Evolutionary conservation across 306 rosid genomes (phyloP), one percentile per base, ranked within the genome.

Genomic region (Medicago ruthenica): DNA sequence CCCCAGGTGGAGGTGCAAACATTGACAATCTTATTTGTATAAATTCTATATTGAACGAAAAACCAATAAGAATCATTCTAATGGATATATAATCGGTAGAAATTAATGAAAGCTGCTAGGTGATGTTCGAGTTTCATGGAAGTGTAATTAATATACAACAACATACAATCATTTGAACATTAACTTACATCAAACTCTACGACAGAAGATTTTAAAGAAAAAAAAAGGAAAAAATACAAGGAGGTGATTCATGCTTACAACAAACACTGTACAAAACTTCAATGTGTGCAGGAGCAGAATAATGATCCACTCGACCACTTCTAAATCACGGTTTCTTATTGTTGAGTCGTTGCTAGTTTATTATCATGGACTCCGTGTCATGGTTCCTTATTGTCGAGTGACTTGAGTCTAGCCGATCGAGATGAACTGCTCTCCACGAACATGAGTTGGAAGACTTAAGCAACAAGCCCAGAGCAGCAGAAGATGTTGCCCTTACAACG

Each of bases 401-500:
- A 34, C 37, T 34, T 34, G 37, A 34, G n/a, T 90, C 97, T 16
- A 41, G 20, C 9, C 78, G 89, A 80, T 91, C 92, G 21, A 80
- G 83, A 48, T 76, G 82, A 77, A 77, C 85, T 17, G 83, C 71
- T 82, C 81, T 83, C 92, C 89, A 91, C 15, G 89, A 86, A 72
- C 69, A 74, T 20, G 86, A 84, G 79, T 90, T 87, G 66, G 93
- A 71, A 65, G 89, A 92, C 84, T 95, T 95, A 58, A 92, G 79
- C 57, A 95, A 79, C 93, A 92, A 81, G 70, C 97, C 98, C 66
- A 94, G 82, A 37, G 98, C 93, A 6, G 93, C 82, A 67, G 92
- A 87, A 79, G 97, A 81, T 9, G 98, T 90, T 71, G 97, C 97
- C 88, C 98, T 92, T 53, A 92, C 97, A 27, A 89, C 80, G 55